Conservation (phyloP, 1,284 basidiomycete genomes). For the Stereum hirsutum region DNA sequence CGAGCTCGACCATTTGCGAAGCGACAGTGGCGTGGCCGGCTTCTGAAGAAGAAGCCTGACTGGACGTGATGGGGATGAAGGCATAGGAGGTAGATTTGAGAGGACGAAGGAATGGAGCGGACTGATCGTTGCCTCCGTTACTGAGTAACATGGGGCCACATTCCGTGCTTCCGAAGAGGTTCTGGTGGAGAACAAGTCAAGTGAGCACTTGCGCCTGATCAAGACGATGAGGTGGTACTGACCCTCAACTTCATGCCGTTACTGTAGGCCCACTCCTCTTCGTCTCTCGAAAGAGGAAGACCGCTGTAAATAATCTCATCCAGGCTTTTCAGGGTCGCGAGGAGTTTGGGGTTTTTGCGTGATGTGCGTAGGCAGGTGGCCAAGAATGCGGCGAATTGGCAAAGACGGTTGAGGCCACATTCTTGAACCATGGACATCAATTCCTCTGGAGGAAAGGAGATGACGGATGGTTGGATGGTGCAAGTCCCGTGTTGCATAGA, state of each 20-base stretch:
- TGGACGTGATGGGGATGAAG: constrained; percentile 42
- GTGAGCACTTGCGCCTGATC: constrained; percentile 6
- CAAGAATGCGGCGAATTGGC: constrained; percentile 62
- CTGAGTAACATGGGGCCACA: constrained; percentile 57
- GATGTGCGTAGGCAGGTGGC: constrained; percentile 51
- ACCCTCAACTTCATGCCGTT: constrained; percentile 51
- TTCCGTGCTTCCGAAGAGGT: constrained; percentile 68
- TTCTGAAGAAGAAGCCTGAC: constrained; percentile 20
- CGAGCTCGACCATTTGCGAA: constrained; percentile 48
- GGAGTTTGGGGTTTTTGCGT: constrained; percentile 49
- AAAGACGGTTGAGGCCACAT: constrained; percentile 60
- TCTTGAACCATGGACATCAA: constrained; percentile 59
- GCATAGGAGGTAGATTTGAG: constrained; percentile 48
- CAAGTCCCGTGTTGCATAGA: constrained; percentile 61
- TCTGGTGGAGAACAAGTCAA: constrained; percentile 24
- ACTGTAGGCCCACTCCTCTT: constrained; percentile 53
- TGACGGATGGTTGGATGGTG: constrained; percentile 55
- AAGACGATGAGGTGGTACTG: constrained; percentile 11
- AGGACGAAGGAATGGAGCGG: constrained; percentile 38
- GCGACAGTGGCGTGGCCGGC: constrained; percentile 39
- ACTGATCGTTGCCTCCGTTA: constrained; percentile 31
- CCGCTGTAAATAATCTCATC: constrained; percentile 57
- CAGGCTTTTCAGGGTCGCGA: constrained; percentile 42
- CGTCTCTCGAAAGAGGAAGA: constrained; percentile 48
- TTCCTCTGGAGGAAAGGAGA: constrained; percentile 58